Percentiles rank a stretch among this genome's conserved stretches.
These are phyloP conservation scores for Cladosporium sp. DNA, from an alignment of 2,329 filamentous ascomycete genomes.

Conservation along the genomic window DNA sequence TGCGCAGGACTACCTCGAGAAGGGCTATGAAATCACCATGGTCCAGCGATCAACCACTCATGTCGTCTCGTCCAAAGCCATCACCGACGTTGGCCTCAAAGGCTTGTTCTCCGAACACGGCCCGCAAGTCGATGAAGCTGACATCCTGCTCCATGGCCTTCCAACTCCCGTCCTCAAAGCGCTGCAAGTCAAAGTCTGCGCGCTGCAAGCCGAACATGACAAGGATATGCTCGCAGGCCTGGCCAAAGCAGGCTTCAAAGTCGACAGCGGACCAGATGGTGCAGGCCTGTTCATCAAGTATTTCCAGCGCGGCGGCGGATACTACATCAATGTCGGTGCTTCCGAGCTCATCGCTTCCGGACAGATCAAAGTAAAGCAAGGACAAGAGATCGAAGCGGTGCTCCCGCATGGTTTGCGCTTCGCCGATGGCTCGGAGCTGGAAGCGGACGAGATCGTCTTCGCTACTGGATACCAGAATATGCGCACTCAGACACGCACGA, in stretches of 20 bases:
- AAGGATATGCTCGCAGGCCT: slow-evolving; percentile 41
- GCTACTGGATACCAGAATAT: slow-evolving; percentile 51
- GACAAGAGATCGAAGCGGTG: slow-evolving; percentile 41
- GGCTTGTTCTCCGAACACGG: slow-evolving; percentile 28
- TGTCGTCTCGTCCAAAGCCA: slow-evolving; percentile 39
- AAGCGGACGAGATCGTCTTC: slow-evolving; percentile 52
- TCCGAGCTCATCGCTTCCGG: slow-evolving; percentile 47
- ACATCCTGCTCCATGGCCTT: slow-evolving; percentile 27
- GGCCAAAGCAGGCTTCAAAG: slow-evolving; percentile 45
- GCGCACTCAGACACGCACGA: slow-evolving; percentile 40
- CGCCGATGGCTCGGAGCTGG: slow-evolving; percentile 45
- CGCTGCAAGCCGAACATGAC: slow-evolving; percentile 26
- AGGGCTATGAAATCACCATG: slow-evolving; percentile 48
- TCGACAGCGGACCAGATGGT: slow-evolving; percentile 42
- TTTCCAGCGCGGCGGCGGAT: slow-evolving; percentile 48
- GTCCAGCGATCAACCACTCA: slow-evolving; percentile 49
- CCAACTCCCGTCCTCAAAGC: slow-evolving; percentile 36
- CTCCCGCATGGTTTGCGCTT: slow-evolving; percentile 47
- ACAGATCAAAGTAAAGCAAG: slow-evolving; percentile 48
- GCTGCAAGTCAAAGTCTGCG: slow-evolving; percentile 39
- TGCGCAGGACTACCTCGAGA: slow-evolving; percentile 50
- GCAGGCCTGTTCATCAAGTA: slow-evolving; percentile 40
- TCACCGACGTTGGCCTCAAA: slow-evolving; percentile 24
- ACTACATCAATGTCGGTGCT: slow-evolving; percentile 53
- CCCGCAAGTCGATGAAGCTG: slow-evolving; percentile 28